Percentiles rank a stretch among this genome's conserved stretches.
These are phyloP conservation scores for Quercus wislizeni DNA, from an alignment of 306 rosid genomes.

Conservation along the genomic window DNA sequence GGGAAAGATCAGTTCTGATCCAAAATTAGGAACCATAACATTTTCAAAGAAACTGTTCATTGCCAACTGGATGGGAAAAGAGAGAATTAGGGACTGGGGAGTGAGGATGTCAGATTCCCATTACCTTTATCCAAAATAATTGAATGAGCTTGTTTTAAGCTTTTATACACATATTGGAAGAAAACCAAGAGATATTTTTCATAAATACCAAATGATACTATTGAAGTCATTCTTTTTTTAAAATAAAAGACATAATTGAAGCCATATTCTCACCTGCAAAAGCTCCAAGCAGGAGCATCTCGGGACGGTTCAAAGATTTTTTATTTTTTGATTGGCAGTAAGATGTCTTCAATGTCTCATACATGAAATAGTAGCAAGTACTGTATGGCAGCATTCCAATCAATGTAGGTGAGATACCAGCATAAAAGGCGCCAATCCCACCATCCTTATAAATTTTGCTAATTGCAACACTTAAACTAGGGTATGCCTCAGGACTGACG, in stretches of 20 bases:
- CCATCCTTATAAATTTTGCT: conserved; percentile 81
- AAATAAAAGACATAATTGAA: neutral
- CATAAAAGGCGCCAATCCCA: conserved; percentile 81
- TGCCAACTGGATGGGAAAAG: neutral
- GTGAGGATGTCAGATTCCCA: neutral
- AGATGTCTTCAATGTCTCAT: conserved; percentile 77
- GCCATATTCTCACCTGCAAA: conserved; percentile 56
- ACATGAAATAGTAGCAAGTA: conserved; percentile 94
- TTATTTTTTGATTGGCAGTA: conserved; percentile 71
- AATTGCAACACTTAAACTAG: conserved; percentile 68
- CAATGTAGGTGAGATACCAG: conserved; percentile 86
- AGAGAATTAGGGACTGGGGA: neutral
- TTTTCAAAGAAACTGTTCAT: neutral
- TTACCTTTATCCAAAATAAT: neutral
- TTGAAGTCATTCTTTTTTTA: too few species aligned
- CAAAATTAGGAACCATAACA: neutral
- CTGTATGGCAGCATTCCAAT: conserved; percentile 98
- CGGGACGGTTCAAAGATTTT: conserved; percentile 70
- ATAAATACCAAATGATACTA: too few species aligned
- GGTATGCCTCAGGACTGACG: conserved; percentile 82
- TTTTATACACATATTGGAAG: neutral
- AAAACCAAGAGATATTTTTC: too few species aligned
- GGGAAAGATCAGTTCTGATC: neutral
- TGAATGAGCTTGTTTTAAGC: neutral
- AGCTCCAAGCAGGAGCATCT: conserved; percentile 91